Evolutionary conservation across 116 monocot genomes (phyloP).

Genomic region (Dioscorea cayenensis): DNA sequence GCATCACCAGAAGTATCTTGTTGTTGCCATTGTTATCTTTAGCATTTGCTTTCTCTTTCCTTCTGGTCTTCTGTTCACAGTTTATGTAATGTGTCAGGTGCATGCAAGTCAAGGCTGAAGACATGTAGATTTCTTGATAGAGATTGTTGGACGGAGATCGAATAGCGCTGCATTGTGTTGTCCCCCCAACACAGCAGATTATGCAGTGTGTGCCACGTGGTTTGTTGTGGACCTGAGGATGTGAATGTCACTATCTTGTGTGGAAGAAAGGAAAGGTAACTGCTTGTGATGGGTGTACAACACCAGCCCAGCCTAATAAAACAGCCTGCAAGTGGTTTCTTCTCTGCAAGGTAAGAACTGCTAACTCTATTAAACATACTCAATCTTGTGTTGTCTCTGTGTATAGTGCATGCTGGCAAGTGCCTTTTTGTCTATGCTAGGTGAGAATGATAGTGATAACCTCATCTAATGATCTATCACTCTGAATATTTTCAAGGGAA

Average conservation of each 20-base stretch:
- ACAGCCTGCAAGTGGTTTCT: background rate
- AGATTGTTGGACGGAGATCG: background rate
- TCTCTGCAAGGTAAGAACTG: background rate
- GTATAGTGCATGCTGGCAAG: too few relatives aligned
- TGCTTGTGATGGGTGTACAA: background rate
- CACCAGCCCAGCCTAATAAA: background rate
- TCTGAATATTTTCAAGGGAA: too few relatives aligned
- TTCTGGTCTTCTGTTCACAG: background rate
- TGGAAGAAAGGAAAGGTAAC: background rate
- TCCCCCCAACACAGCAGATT: background rate
- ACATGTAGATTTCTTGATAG: background rate
- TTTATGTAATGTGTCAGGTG: background rate
- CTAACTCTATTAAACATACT: background rate
- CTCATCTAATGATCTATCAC: too few relatives aligned
- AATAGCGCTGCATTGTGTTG: background rate
- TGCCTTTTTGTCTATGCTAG: too few relatives aligned
- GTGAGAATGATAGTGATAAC: too few relatives aligned
- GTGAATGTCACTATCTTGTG: background rate
- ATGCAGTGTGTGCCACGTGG: background rate
- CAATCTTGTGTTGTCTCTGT: too few relatives aligned
- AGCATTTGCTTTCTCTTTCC: background rate
- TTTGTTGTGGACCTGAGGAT: background rate
- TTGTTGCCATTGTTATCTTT: background rate
- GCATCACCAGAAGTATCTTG: background rate
- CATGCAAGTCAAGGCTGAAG: background rate